Percentiles rank a stretch among this genome's conserved stretches.
phyloP scores from a whole-genome alignment of 768 basidiomycete genomes.

The Collybiopsis luxurians region DNA sequence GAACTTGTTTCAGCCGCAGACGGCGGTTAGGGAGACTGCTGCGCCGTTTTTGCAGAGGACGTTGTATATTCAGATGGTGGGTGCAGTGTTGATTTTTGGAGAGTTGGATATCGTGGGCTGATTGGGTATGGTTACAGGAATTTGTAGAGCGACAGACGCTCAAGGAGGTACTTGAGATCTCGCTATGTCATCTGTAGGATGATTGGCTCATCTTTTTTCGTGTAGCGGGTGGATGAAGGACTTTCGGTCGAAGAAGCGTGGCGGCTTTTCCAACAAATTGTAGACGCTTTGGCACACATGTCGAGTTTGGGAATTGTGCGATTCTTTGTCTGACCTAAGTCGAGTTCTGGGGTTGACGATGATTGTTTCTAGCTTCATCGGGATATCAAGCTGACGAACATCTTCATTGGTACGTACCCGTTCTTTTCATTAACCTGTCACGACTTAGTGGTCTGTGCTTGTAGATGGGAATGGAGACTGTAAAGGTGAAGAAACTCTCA shows the following conservation, averaged over 20 bases:
- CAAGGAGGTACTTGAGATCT: slow-evolving; percentile 55
- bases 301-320: slow-evolving; percentile 77
- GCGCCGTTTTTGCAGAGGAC: slow-evolving; percentile 45
- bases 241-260: slow-evolving; percentile 84
- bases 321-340: neutral
- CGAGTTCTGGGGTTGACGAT: neutral
- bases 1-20: neutral
- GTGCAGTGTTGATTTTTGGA: neutral
- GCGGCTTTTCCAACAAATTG: slow-evolving; percentile 85
- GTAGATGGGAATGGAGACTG: slow-evolving; percentile 80
- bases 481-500: slow-evolving; percentile 48
- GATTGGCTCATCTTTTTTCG: neutral
- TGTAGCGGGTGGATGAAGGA: slow-evolving; percentile 75
- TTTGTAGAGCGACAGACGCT: slow-evolving; percentile 91
- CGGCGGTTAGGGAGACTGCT: slow-evolving; percentile 8
- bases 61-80: slow-evolving; percentile 93
- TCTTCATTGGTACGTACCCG: slow-evolving; percentile 74
- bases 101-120: neutral
- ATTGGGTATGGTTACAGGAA: slow-evolving; percentile 47
- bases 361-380: slow-evolving; percentile 53
- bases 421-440: neutral
- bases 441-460: neutral
- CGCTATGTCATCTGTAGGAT: too few relatives aligned
- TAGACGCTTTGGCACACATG: slow-evolving; percentile 91
- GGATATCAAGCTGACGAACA: slow-evolving; percentile 92